Evolutionary conservation across 2,329 filamentous ascomycete species (phyloP), one percentile per base, ranked within the genome.

Genomic region (Monilinia laxa): DNA sequence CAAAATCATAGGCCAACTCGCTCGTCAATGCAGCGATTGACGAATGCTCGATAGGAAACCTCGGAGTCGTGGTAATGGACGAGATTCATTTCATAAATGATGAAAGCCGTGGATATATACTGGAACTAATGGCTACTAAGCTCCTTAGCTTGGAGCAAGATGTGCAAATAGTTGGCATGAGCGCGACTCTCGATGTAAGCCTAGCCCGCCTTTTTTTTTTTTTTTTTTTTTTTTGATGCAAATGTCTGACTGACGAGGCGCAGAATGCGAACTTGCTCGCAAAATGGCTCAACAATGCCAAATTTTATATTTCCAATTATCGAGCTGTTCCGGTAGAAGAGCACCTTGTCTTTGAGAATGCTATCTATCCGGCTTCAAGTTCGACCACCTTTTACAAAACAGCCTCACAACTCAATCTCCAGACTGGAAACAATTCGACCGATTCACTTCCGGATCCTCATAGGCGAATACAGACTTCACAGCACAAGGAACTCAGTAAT

Each of bases 21-120:
- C 81, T 93, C 51, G 82, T 92, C 38, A 93, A 93, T 71, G 80
- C 84, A 28, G 88, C 90, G 18, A 90, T 93, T 70, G 87, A 90
- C 69, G 88, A 93, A 69, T 86, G 84, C 73, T 85, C 82, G 4
- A 67, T 92, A 68, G 79, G 82, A n/a, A 82, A 86, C 25, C 79
- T 93, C 54, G 85, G 84, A 57, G 80, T 87, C 14, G 85, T 92
- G 23, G 88, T 93, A 18, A 80, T 93, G 45, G 90, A 93, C 72
- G 90, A 93, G 75, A 79, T 93, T n/a, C 90, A 93, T 75, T 92
- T 93, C 89, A 82, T 93, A 55, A 88, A 92, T 71, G 90, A 93
- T 74, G 88, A 89, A 69, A 84, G 88, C 70, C 85, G 90, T n/a
- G 90, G 90, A 4, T 93, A 93, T 74, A 81, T 93, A 1, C 80